A percentile compares a stretch with the other conserved stretches of the same genome.
Conservation (phyloP, 1,139 yeast genomes). For the Debaryomycetaceae sp. region DNA sequence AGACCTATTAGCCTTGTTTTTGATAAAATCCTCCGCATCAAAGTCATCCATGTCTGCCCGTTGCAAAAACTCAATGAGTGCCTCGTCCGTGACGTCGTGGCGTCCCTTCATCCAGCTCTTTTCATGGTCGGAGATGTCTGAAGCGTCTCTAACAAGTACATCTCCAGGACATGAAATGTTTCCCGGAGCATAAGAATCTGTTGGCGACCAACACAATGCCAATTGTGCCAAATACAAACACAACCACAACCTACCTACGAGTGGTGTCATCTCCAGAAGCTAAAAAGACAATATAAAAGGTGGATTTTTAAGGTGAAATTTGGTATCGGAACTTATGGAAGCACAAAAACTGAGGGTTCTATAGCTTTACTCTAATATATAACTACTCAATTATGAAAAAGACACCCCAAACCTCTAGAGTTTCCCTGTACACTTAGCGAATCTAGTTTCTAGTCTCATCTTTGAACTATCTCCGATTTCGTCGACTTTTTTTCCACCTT, state of each 20-base stretch:
- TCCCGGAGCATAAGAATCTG: conserved; percentile 27
- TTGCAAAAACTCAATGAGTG: conserved; percentile 29
- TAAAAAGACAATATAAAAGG: too few relatives aligned
- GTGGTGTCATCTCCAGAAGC: not conserved
- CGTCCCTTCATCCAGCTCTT: conserved; percentile 25
- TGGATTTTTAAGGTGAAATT: not conserved
- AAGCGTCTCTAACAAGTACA: conserved; percentile 26
- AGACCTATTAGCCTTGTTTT: conserved; percentile 10
- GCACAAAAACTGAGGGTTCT: not conserved
- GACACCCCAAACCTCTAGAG: too few relatives aligned
- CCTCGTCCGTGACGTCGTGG: conserved; percentile 28
- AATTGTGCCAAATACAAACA: not conserved
- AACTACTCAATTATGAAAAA: too few relatives aligned
- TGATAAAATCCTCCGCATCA: conserved; percentile 29
- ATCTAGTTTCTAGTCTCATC: too few relatives aligned
- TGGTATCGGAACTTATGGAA: not conserved
- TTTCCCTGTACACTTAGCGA: too few relatives aligned
- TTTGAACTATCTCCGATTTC: too few relatives aligned
- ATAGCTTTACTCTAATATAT: too few relatives aligned
- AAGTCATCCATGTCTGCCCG: conserved; percentile 33
- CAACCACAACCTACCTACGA: not conserved
- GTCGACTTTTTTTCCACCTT: too few relatives aligned
- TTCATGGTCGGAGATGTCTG: conserved; percentile 23
- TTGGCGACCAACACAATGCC: conserved; percentile 37
- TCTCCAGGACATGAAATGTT: conserved; percentile 24